These are phyloP conservation scores for Meyerozyma carpophila DNA, from an alignment of 1,139 yeast genomes.

Conservation along the genomic window DNA sequence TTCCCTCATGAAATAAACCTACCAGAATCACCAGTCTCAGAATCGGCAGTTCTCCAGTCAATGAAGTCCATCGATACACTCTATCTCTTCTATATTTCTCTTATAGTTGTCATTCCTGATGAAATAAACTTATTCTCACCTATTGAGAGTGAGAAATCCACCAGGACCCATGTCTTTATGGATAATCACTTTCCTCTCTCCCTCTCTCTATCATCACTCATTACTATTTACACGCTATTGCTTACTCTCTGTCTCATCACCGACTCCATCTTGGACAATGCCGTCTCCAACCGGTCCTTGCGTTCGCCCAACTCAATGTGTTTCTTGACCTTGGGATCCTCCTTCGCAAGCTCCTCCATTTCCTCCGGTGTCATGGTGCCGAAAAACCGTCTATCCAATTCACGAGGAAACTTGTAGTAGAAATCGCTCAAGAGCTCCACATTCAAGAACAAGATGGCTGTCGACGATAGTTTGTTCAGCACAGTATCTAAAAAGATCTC, in stretches of 20 bases:
- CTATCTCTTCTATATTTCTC: no score
- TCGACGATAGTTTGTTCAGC: slow-evolving; percentile 83
- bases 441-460: slow-evolving; percentile 87
- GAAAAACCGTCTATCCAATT: slow-evolving; percentile 72
- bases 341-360: slow-evolving; percentile 85
- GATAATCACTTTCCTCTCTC: no score
- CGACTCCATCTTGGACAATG: slow-evolving; percentile 79
- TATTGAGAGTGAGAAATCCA: no score
- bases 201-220: background rate
- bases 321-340: slow-evolving; percentile 83
- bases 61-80: no score
- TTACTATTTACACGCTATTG: background rate
- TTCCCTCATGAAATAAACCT: no score
- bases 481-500: slow-evolving; percentile 92
- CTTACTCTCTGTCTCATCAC: slow-evolving; percentile 26
- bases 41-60: no score
- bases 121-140: no score
- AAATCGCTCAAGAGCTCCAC: slow-evolving; percentile 93
- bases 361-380: slow-evolving; percentile 64
- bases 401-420: slow-evolving; percentile 93
- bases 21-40: no score
- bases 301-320: slow-evolving; percentile 93
- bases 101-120: no score
- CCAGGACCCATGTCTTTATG: no score
- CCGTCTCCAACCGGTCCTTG: slow-evolving; percentile 80